Conservation (phyloP, 306 rosid species). For the Chamaecrista fasciculata region DNA sequence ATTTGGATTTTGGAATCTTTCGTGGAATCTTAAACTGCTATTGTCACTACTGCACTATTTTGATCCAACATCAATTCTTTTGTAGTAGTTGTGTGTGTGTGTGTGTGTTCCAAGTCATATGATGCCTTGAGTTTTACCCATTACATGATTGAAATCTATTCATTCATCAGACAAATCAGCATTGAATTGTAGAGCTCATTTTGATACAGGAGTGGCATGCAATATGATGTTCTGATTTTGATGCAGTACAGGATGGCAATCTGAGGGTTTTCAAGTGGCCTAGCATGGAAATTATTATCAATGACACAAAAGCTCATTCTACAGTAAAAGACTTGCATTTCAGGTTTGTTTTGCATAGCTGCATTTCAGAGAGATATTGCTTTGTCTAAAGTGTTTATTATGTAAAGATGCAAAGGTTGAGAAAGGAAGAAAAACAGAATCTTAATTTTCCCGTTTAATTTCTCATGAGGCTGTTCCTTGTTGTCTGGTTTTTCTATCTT, state of each 20-base stretch:
- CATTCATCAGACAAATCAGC: constrained; percentile 24
- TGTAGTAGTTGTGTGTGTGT: neutral
- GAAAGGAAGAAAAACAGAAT: neutral
- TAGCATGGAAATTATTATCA: constrained; percentile 69
- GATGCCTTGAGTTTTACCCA: constrained; percentile 37
- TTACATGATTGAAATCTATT: constrained; percentile 46
- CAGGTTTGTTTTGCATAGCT: constrained; percentile 54
- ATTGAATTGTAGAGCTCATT: constrained; percentile 18
- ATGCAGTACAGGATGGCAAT: constrained; percentile 89
- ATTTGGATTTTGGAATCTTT: too few relatives aligned
- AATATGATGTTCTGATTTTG: constrained; percentile 50
- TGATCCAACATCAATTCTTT: too few relatives aligned
- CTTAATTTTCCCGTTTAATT: constrained; percentile 23
- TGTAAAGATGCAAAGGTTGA: constrained; percentile 15
- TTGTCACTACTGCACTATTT: neutral
- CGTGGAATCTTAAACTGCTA: neutral
- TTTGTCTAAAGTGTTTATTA: constrained; percentile 9
- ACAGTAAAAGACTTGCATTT: constrained; percentile 78
- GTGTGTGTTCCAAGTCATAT: neutral
- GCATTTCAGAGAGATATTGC: constrained; percentile 6
- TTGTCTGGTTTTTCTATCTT: constrained; percentile 34
- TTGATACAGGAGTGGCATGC: constrained; percentile 24
- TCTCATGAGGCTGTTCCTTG: constrained; percentile 32
- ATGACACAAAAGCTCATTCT: constrained; percentile 57
- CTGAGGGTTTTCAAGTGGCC: constrained; percentile 93